phyloP scores from a whole-genome alignment of 2,329 filamentous ascomycete species.

The Myriosclerotinia curreyana region DNA sequence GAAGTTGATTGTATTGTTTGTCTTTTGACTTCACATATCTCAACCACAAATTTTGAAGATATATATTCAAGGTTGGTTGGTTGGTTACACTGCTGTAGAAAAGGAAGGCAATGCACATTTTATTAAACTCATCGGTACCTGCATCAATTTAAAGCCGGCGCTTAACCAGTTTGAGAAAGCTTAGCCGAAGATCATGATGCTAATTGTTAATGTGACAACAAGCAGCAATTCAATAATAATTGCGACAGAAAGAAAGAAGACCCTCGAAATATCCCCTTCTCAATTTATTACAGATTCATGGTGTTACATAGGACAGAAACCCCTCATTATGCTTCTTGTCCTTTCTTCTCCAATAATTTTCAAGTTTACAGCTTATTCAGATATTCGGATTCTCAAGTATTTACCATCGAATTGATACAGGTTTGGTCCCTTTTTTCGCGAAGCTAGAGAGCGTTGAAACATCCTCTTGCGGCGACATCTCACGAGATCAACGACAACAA shows the following conservation, averaged over 20 bases:
- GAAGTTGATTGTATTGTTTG: too few species aligned
- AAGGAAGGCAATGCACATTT: slow-evolving; percentile 10
- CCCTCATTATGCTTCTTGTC: slow-evolving; percentile 17
- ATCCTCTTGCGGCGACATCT: slow-evolving; percentile 17
- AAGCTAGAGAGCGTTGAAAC: slow-evolving; percentile 20
- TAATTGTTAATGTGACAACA: slow-evolving; percentile 21
- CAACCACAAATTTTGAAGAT: not conserved
- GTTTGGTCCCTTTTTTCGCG: slow-evolving; percentile 23
- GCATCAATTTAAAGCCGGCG: slow-evolving; percentile 19
- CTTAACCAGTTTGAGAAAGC: slow-evolving; percentile 16
- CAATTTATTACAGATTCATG: slow-evolving; percentile 9
- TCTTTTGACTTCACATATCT: not conserved
- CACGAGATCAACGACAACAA: slow-evolving; percentile 14
- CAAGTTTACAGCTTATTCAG: slow-evolving; percentile 9
- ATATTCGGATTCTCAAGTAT: slow-evolving; percentile 15
- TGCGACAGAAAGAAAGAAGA: slow-evolving; percentile 5
- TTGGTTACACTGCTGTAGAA: not conserved
- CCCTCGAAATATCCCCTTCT: slow-evolving; percentile 15
- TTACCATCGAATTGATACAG: slow-evolving; percentile 17
- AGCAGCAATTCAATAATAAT: not conserved
- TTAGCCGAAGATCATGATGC: slow-evolving; percentile 18
- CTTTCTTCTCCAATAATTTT: slow-evolving; percentile 11
- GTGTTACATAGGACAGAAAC: slow-evolving; percentile 15
- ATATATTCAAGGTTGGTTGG: not conserved
- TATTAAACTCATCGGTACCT: slow-evolving; percentile 23